Evolutionary conservation across 2,329 filamentous ascomycete genomes (phyloP), one percentile per base, ranked within the genome.

Genomic region (Fusarium acutatum): DNA sequence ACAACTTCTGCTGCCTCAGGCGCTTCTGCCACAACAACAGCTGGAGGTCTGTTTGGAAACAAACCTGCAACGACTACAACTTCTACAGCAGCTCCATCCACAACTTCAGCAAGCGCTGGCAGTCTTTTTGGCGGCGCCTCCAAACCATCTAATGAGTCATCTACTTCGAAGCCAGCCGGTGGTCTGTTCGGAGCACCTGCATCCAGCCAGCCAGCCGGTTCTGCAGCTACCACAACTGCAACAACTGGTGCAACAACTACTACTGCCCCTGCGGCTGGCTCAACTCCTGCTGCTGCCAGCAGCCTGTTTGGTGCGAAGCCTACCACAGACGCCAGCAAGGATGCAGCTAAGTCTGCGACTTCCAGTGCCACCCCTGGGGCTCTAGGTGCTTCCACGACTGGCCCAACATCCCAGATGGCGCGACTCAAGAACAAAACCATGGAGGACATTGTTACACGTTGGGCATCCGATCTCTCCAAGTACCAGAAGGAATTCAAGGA

Each of bases 341-440:
- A 81, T 54, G 75, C 76, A 6, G 56, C 78, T 5, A 82, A 82
- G 72, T 71, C 79, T 24, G 67, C 75, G 30, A 62, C 79, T 22
- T 77, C 80, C 47, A 81, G 67, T 41, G 76, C 78, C 26, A 78
- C 80, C 17, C 74, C 83, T 30, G 86, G 80, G 50, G 74, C 80
- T 34, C 84, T 96, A 54, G 91, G 90, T 24, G 90, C 91, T 34
- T 97, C 95, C 3, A 97, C 94, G 7, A 87, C 90, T 38, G 95
- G 95, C 0, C 94, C 95, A 4, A 86, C 92, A 6, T 96, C 96
- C 22, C 92, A 95, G 64, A 91, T 97, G 78, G 96, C 96, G 8
- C 92, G 96, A 34, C 87, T 99, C 41, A 97, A 97, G 86, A 97
- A 98, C 83, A 98, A 97, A 85, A 97, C 96, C 1, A 98, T 99